Conservation (phyloP, 192 early-diverging fungal genomes). For the Cetraspora pellucida region DNA sequence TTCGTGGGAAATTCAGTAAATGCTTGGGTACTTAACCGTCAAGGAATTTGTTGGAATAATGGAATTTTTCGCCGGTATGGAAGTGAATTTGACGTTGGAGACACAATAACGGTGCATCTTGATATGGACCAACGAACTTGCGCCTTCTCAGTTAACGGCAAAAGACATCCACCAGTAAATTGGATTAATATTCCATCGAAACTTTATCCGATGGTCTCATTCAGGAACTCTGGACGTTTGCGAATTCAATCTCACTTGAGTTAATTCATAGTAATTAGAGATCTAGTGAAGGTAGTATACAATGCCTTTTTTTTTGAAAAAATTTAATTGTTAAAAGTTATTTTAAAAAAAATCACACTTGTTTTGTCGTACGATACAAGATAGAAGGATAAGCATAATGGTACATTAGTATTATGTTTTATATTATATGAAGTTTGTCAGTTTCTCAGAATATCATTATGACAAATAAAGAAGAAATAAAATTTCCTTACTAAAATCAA, state of each 20-base stretch:
- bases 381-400: no score
- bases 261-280: no score
- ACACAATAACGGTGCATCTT: conserved; percentile 20
- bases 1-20: conserved; percentile 1
- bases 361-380: no score
- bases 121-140: conserved; percentile 26
- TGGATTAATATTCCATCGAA: conserved; percentile 22
- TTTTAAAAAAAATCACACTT: no score
- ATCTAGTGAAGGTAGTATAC: no score
- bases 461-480: no score
- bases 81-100: conserved; percentile 11
- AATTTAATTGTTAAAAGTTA: no score
- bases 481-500: no score
- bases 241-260: not conserved
- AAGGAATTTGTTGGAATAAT: not conserved
- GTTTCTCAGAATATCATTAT: no score
- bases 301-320: no score
- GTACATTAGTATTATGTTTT: no score
- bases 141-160: conserved; percentile 26
- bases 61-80: not conserved
- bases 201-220: conserved; percentile 22
- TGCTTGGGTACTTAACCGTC: conserved; percentile 4
- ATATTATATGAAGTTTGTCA: no score
- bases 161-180: not conserved
- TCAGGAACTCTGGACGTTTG: conserved; percentile 3